phyloP scores from a whole-genome alignment of 73 alveolate genomes.

The Paramecium caudatum region DNA sequence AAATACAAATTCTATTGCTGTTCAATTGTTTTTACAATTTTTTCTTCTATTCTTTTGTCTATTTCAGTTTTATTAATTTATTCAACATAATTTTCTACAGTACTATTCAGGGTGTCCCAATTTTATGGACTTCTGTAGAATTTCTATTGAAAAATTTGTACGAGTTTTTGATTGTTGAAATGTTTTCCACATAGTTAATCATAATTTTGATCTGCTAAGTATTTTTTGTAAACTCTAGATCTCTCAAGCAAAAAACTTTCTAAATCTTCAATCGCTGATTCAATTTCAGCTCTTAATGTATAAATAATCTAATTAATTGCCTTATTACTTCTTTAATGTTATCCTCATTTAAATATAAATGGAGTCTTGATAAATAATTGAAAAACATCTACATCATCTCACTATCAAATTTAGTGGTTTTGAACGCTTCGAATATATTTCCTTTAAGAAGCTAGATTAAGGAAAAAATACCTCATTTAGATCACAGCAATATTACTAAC shows the following conservation, averaged over 20 bases:
- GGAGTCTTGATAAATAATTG: background rate
- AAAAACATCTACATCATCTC: background rate
- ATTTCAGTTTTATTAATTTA: background rate
- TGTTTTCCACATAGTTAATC: too few species aligned
- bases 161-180: too few species aligned
- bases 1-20: background rate
- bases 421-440: constrained; percentile 5
- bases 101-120: background rate
- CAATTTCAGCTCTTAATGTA: background rate
- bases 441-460: background rate
- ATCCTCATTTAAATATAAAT: background rate
- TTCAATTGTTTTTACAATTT: background rate
- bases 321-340: background rate
- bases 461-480: background rate
- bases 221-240: too few species aligned
- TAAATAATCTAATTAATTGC: background rate
- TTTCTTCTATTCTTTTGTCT: background rate
- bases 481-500: background rate
- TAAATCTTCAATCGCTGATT: background rate
- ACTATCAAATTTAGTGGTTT: background rate
- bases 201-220: too few species aligned
- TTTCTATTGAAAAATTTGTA: too few species aligned
- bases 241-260: background rate
- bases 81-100: background rate
- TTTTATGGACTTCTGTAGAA: background rate